A percentile compares a stretch with the other conserved stretches of the same genome.
Conservation (phyloP, 768 basidiomycete species). For the Gymnopilus junonius region DNA sequence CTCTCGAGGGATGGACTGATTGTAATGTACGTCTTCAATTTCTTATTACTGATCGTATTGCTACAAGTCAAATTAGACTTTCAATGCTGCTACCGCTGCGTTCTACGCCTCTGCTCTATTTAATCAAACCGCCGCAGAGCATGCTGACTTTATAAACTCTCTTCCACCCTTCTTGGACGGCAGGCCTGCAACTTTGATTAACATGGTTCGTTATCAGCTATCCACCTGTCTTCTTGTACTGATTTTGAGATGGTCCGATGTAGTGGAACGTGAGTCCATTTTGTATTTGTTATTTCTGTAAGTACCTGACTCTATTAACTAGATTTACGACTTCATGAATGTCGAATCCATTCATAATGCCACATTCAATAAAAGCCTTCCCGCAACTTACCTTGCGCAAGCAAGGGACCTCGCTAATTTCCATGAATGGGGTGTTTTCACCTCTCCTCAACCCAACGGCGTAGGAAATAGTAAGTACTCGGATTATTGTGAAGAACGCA, state of each 20-base stretch:
- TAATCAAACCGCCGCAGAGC: conserved; percentile 45
- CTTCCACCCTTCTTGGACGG: conserved; percentile 59
- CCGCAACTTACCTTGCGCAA: conserved; percentile 53
- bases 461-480: conserved; percentile 63
- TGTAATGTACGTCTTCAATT: conserved; percentile 1
- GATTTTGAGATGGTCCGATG: background rate
- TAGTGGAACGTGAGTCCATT: conserved; percentile 42
- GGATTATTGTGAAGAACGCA: background rate
- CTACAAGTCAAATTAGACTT: conserved; percentile 41
- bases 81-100: conserved; percentile 45
- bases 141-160: conserved; percentile 49
- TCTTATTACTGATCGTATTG: background rate
- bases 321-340: conserved; percentile 79
- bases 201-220: conserved; percentile 52
- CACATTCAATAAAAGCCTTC: conserved; percentile 51
- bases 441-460: conserved; percentile 49
- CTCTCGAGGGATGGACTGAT: conserved; percentile 66
- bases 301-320: background rate
- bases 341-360: conserved; percentile 71
- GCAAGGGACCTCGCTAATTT: conserved; percentile 69
- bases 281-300: background rate
- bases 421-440: conserved; percentile 76
- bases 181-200: conserved; percentile 52
- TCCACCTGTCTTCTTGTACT: background rate
- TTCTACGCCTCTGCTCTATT: conserved; percentile 64